These are phyloP conservation scores for Annulohypoxylon bovei DNA, from an alignment of 495 filamentous ascomycete species.

Conservation along the genomic window DNA sequence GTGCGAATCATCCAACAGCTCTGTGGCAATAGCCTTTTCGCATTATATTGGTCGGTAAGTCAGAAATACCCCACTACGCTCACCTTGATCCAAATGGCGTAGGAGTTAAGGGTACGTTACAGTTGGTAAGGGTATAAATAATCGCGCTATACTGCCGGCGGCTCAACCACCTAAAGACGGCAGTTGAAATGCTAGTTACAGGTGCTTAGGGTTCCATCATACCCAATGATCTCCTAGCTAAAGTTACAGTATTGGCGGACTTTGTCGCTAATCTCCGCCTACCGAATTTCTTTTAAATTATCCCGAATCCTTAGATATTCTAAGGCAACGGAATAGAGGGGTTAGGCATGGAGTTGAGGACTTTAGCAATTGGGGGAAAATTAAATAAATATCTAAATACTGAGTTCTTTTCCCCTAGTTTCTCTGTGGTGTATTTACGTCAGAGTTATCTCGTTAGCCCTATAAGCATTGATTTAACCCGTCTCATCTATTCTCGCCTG, in stretches of 20 bases:
- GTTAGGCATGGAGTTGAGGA: background rate
- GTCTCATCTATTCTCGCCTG: background rate
- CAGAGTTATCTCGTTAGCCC: slow-evolving; percentile 11
- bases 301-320: slow-evolving; percentile 6
- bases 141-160: background rate
- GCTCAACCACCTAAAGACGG: background rate
- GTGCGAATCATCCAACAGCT: background rate
- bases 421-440: background rate
- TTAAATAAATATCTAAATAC: slow-evolving; percentile 22
- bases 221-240: background rate
- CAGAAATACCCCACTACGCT: background rate
- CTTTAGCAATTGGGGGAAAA: background rate
- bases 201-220: background rate
- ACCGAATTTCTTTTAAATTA: background rate
- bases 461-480: background rate
- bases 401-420: background rate
- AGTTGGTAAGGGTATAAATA: background rate
- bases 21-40: background rate
- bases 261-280: slow-evolving; percentile 27
- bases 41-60: background rate
- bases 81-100: background rate
- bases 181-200: background rate
- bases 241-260: slow-evolving; percentile 17
- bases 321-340: background rate
- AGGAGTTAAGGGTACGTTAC: background rate